phyloP scores from a whole-genome alignment of 1,284 basidiomycete species.

The Microbotryum silenes-acaulis region DNA sequence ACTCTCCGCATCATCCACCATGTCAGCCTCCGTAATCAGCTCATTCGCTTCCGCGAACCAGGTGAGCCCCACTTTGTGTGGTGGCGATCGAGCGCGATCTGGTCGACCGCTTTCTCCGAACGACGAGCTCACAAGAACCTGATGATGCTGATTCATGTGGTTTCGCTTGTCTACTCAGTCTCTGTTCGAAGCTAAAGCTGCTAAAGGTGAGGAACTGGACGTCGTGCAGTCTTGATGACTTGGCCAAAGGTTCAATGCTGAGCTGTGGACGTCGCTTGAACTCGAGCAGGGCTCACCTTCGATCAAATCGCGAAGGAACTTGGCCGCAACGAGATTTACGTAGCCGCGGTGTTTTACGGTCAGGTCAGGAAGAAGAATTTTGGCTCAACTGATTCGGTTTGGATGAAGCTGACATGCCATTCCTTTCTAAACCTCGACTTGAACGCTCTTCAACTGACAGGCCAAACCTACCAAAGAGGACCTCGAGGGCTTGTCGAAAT shows the following conservation, averaged over 20 bases:
- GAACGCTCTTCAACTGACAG: slow-evolving; percentile 39
- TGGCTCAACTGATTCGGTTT: neutral
- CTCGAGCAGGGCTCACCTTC: slow-evolving; percentile 57
- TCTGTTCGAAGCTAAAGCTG: slow-evolving; percentile 62
- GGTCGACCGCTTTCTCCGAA: no score
- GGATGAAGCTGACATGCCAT: neutral
- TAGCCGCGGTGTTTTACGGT: slow-evolving; percentile 78
- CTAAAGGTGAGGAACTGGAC: slow-evolving; percentile 48
- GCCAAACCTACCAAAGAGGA: slow-evolving; percentile 62
- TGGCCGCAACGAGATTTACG: slow-evolving; percentile 75
- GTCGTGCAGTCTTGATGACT: neutral
- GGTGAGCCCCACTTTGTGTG: no score
- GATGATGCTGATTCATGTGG: neutral
- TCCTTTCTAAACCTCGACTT: neutral
- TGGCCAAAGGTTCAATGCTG: neutral
- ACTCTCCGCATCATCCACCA: no score
- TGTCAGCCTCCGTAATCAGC: no score
- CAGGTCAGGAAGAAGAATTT: slow-evolving; percentile 42
- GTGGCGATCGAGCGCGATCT: no score
- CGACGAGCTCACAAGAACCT: no score
- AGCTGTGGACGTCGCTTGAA: neutral
- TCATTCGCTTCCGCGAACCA: no score
- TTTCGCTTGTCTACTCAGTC: slow-evolving; percentile 47
- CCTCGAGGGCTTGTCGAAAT: slow-evolving; percentile 49
- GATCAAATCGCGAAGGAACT: slow-evolving; percentile 61